These are phyloP conservation scores for Amanita exitialis DNA, from an alignment of 768 basidiomycete genomes.

Conservation along the genomic window DNA sequence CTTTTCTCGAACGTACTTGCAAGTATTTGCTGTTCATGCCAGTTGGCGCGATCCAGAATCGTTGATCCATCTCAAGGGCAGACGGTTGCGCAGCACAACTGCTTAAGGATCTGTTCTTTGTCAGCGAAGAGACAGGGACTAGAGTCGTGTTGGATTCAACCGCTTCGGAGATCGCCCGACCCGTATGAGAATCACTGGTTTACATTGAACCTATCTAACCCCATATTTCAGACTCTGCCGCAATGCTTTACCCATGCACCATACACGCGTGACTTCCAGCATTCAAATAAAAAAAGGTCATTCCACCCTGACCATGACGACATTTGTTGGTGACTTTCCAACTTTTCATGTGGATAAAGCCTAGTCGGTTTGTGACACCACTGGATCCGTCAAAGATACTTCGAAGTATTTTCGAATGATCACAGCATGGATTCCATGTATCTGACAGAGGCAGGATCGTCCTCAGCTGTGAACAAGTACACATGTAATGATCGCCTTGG, in stretches of 20 bases:
- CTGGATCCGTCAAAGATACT: no score
- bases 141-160: conserved; percentile 18
- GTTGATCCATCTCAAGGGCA: conserved; percentile 13
- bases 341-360: neutral
- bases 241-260: conserved; percentile 29
- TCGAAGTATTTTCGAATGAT: no score
- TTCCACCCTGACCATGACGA: conserved; percentile 26
- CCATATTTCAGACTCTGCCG: conserved; percentile 14
- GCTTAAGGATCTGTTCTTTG: conserved; percentile 17
- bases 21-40: neutral
- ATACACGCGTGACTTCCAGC: conserved; percentile 22
- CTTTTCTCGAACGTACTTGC: no score
- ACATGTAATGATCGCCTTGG: no score
- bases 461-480: no score
- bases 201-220: conserved; percentile 1
- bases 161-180: conserved; percentile 14
- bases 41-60: conserved; percentile 5
- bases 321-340: conserved; percentile 15
- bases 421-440: no score
- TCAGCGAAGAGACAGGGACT: conserved; percentile 16
- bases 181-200: conserved; percentile 11
- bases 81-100: conserved; percentile 15
- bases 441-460: no score
- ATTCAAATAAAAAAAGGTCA: conserved; percentile 19
- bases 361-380: no score